These are phyloP conservation scores for Tagetes patula DNA, from an alignment of 129 eudicot species.

Conservation along the genomic window DNA sequence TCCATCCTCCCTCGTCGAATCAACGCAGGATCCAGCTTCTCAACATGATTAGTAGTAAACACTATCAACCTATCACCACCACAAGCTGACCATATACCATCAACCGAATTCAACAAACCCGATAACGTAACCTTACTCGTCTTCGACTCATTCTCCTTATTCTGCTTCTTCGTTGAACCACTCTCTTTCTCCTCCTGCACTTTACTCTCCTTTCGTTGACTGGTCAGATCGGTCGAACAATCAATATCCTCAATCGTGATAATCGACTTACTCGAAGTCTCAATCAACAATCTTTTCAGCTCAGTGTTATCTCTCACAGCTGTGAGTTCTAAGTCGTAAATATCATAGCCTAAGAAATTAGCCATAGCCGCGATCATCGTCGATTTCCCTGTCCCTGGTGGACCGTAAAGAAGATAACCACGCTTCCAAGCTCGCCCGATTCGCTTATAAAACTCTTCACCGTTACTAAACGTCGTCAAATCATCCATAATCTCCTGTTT, in stretches of 20 bases:
- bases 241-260: slow-evolving; percentile 44
- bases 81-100: slow-evolving; percentile 43
- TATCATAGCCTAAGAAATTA: slow-evolving; percentile 34
- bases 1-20: slow-evolving; percentile 42
- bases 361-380: slow-evolving; percentile 51
- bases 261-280: slow-evolving; percentile 41
- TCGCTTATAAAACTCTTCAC: slow-evolving; percentile 33
- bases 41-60: slow-evolving; percentile 37
- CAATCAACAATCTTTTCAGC: slow-evolving; percentile 32
- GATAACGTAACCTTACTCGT: slow-evolving; percentile 36
- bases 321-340: slow-evolving; percentile 37
- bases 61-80: slow-evolving; percentile 36
- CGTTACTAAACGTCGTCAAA: slow-evolving; percentile 36
- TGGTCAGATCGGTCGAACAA: slow-evolving; percentile 41
- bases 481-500: slow-evolving; percentile 40
- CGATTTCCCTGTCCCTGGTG: slow-evolving; percentile 44
- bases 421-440: slow-evolving; percentile 45
- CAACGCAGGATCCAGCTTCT: slow-evolving; percentile 39
- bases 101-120: slow-evolving; percentile 35
- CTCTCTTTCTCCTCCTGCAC: slow-evolving; percentile 17
- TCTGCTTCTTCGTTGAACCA: slow-evolving; percentile 13
- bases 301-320: slow-evolving; percentile 40
- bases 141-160: slow-evolving; percentile 22
- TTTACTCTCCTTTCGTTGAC: slow-evolving; percentile 28
- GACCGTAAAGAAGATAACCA: slow-evolving; percentile 40